Base-by-base conservation (phyloP, 495 filamentous ascomycete species). In the Pseudotulostoma volvatum region DNA sequence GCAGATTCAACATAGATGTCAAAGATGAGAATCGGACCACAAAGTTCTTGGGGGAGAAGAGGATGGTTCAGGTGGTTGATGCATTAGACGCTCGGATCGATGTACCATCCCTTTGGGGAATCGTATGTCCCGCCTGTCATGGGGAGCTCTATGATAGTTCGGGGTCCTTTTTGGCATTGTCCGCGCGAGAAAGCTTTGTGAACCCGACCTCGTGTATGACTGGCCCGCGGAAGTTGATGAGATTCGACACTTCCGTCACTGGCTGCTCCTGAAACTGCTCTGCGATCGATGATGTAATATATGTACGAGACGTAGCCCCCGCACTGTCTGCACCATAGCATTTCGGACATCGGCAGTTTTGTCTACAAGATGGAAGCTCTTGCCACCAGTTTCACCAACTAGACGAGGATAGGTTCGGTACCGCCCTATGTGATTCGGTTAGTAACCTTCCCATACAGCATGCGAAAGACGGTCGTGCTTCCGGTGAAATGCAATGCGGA, bases 291-390 rank as follows among this genome's bases (percentile, higher is more conserved):
- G 68, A 59, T 4, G 82, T 72, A 3, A 90, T 66, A 51, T 90
- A 88, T 5, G 70, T 56, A 20, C 83, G 73, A 25, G 81, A 86
- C 5, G 79, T 84, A 43, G 83, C 83, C 82, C 84, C 31, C 84
- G 79, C 19, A 93, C 73, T 7, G 84, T 92, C 45, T 90, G 77
- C 33, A 79, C 63, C 7, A 74, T 79, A 18, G 84, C 84, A 47
- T 84, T 88, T 23, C 70, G 56, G 33, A 85, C 48, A 44, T 90
- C 79, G 25, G 84, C 84, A 3, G 72, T 76, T 4, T 63, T 43
- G 52, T 92, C 83, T 33, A 93, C 55, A 30, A 93, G 63, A 60
- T 88, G 84, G 67, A 86, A 93, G 60, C 92, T 93, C 73, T 93
- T 93, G 43, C 84, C 84, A 41, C 82, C 81, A 2, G 84, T 90